These are phyloP conservation scores for Cryphonectria carpinicola DNA, from an alignment of 2,329 filamentous ascomycete species.

Conservation along the genomic window DNA sequence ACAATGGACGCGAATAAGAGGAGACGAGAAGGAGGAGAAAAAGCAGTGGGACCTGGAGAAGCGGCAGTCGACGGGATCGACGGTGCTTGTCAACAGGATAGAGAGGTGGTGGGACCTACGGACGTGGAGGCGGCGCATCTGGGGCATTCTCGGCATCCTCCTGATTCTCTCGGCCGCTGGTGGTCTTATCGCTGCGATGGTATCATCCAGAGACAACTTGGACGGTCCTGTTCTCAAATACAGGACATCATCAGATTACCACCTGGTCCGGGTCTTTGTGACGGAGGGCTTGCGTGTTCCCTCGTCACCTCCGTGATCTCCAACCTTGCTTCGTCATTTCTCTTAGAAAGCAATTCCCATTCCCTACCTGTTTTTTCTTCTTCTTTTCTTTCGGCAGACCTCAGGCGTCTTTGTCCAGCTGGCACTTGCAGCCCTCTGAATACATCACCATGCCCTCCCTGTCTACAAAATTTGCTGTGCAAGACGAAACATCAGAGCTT, in stretches of 20 bases:
- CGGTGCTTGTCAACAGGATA: not conserved
- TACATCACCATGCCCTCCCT: not conserved
- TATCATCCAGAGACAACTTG: conserved; percentile 41
- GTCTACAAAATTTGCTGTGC: too few relatives aligned
- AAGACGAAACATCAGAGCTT: too few relatives aligned
- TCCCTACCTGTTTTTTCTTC: not conserved
- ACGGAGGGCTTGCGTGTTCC: conserved; percentile 46
- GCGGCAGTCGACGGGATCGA: not conserved
- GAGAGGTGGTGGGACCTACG: conserved; percentile 29
- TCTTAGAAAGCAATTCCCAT: not conserved
- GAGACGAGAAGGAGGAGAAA: not conserved
- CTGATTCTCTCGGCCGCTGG: conserved; percentile 48
- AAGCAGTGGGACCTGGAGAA: not conserved
- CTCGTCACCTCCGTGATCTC: not conserved
- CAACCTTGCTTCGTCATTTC: not conserved
- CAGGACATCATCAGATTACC: conserved; percentile 50
- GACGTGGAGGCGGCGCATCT: conserved; percentile 58
- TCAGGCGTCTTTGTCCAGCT: not conserved
- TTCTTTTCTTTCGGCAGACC: not conserved
- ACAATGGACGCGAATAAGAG: not conserved
- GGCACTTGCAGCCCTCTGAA: not conserved
- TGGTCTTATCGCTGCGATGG: conserved; percentile 50
- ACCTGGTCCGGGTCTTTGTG: conserved; percentile 52
- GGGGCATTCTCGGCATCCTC: conserved; percentile 45
- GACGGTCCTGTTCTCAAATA: conserved; percentile 51